These are phyloP conservation scores for Lizonia empirigonia DNA, from an alignment of 2,329 filamentous ascomycete species.

Conservation along the genomic window DNA sequence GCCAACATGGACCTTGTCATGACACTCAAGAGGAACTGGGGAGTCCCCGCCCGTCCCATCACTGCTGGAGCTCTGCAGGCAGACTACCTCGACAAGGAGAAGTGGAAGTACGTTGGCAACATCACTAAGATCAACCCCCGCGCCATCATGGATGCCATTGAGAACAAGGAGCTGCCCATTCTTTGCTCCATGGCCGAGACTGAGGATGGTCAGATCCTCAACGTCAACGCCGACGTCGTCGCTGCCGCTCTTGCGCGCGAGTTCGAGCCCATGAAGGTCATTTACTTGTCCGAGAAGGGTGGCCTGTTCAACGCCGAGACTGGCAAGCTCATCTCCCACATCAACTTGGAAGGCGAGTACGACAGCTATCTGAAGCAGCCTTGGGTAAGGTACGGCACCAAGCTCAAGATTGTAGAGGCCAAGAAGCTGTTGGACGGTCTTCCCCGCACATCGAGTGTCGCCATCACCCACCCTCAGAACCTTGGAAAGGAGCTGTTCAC, in stretches of 20 bases:
- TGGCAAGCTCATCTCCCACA: conserved; percentile 94
- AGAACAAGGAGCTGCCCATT: conserved; percentile 85
- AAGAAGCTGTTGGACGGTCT: conserved; percentile 89
- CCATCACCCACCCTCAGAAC: conserved; percentile 95
- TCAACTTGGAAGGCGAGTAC: conserved; percentile 97
- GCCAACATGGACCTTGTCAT: conserved; percentile 94
- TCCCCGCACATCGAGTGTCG: conserved; percentile 89
- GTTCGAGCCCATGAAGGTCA: conserved; percentile 92
- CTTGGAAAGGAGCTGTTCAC: conserved; percentile 97
- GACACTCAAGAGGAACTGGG: conserved; percentile 80
- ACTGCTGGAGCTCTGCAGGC: conserved; percentile 89
- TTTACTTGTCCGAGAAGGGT: conserved; percentile 98
- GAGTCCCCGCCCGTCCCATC: conserved; percentile 86
- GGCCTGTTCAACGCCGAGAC: conserved; percentile 92
- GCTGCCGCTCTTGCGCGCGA: conserved; percentile 89
- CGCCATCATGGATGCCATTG: conserved; percentile 88
- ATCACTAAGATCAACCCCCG: conserved; percentile 90
- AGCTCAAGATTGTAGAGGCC: conserved; percentile 97
- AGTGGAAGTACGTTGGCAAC: conserved; percentile 94
- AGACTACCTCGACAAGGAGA: conserved; percentile 94
- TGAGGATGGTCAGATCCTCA: conserved; percentile 86
- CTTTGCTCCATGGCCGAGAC: conserved; percentile 97
- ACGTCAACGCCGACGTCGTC: conserved; percentile 97
- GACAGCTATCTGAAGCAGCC: conserved; percentile 89
- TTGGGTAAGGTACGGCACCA: conserved; percentile 94